Evolutionary conservation across 345 rosid species (phyloP), one percentile per base, ranked within the genome.

Genomic region (Eucalyptus coolabah): DNA sequence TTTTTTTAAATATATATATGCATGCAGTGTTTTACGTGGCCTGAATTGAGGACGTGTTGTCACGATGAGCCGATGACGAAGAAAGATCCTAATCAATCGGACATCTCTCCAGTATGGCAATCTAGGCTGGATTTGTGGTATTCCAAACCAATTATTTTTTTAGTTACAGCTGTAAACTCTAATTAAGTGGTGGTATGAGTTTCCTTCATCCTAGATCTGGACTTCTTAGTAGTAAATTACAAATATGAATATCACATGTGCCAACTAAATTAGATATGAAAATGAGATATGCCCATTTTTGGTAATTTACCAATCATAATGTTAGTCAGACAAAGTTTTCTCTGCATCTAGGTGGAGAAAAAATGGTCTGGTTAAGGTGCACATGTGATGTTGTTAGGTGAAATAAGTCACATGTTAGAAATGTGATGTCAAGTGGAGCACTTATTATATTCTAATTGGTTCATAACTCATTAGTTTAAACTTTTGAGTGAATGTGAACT

Each of bases 391-490:
- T 32, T 65, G 37, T n/a, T 16, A n/a, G 37, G 11, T n/a, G 24
- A n/a, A n/a, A n/a, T 14, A 60, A 28, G 77, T 65, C 19, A 2
- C 11, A 2, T 2, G 11, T 65, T n/a, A n/a, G 19, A n/a, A 65
- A 12, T 65, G 19, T 7, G 19, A 15, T n/a, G 6, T 4, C 34
- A 60, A n/a, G 77, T n/a, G 21, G 1, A n/a, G 37, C 37, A 65
- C 5, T n/a, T n/a, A 16, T 0, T n/a, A 65, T 6, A 65, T 65
- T 16, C 2, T 65, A n/a, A 7, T 65, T 65, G 5, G 3, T 15
- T 15, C 2, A 1, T 0, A 65, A n/a, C 0, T 0, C 0, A 34
- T 1, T 34, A 34, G 1, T 4, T 32, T 69, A 34, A 69, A 69
- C 1, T 34, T 69, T 69, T 69, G 1, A 69, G 12, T 69, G 24